Evolutionary conservation across 345 rosid species (phyloP).

Genomic region (Lumnitzera racemosa): DNA sequence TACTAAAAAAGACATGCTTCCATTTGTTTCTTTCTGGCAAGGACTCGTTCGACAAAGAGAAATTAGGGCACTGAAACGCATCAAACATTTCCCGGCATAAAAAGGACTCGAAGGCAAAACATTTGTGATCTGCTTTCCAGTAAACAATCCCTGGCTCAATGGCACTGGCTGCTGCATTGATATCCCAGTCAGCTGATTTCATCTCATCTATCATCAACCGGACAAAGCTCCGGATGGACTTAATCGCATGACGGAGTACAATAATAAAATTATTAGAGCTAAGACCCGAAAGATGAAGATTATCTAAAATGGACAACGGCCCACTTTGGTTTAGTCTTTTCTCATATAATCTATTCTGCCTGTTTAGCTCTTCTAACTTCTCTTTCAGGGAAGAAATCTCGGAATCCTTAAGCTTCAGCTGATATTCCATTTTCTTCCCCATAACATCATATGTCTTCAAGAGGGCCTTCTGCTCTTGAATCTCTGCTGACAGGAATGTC

Average conservation of each 20-base stretch:
- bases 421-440: conserved; percentile 72
- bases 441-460: conserved; percentile 49
- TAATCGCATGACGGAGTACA: conserved; percentile 48
- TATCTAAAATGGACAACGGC: conserved; percentile 42
- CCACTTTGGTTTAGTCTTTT: conserved; percentile 64
- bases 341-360: conserved; percentile 42
- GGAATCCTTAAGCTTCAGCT: conserved; percentile 65
- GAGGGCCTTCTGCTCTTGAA: conserved; percentile 65
- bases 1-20: conserved; percentile 37
- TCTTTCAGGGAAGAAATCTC: conserved; percentile 61
- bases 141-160: conserved; percentile 41
- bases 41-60: conserved; percentile 27
- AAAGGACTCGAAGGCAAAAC: conserved; percentile 71
- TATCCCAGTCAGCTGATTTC: conserved; percentile 68
- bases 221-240: conserved; percentile 64
- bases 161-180: conserved; percentile 53
- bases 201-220: conserved; percentile 50
- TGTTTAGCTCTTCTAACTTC: conserved; percentile 39
- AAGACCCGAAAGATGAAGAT: conserved; percentile 42
- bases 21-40: conserved; percentile 22
- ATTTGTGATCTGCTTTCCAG: conserved; percentile 58
- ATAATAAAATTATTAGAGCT: conserved; percentile 43
- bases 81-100: conserved; percentile 74
- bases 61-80: conserved; percentile 50
- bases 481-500: conserved; percentile 52